Conservation (phyloP, 1,284 basidiomycete genomes). For the Chondrostereum purpureum region DNA sequence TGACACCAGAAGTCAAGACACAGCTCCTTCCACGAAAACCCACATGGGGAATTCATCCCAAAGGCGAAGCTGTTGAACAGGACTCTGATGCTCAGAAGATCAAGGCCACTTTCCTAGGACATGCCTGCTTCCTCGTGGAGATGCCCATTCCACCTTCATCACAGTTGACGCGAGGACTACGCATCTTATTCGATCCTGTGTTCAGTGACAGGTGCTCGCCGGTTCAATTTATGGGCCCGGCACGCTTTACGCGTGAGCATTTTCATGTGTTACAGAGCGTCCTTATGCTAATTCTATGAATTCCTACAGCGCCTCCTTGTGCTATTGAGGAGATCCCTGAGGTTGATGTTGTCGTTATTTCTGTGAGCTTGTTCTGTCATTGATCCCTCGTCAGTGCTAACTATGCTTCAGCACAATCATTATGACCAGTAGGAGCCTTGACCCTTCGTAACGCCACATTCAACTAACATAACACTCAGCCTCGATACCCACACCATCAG, state of each 20-base stretch:
- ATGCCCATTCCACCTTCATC: not conserved
- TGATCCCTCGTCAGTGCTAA: not conserved
- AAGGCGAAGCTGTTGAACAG: not conserved
- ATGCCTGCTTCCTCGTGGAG: constrained; percentile 5
- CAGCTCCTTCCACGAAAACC: constrained; percentile 3
- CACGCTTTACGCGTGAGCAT: constrained; percentile 10
- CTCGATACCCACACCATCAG: constrained; percentile 7
- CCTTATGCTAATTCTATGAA: not conserved
- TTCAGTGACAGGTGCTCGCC: constrained; percentile 12
- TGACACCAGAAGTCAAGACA: not conserved
- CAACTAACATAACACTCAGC: constrained; percentile 1
- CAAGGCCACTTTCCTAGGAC: constrained; percentile 4
- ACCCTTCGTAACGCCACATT: not conserved
- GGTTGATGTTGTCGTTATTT: constrained; percentile 46
- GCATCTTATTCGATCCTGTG: constrained; percentile 11
- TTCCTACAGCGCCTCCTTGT: constrained; percentile 36
- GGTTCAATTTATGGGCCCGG: constrained; percentile 3
- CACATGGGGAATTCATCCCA: constrained; percentile 1
- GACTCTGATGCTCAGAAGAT: not conserved
- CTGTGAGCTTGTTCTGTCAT: constrained; percentile 20
- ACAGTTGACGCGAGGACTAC: constrained; percentile 1
- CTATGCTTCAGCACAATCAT: constrained; percentile 8
- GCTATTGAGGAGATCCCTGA: constrained; percentile 40
- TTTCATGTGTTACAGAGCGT: not conserved
- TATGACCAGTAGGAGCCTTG: constrained; percentile 9